Base-by-base conservation (phyloP, 179 eudicot genomes). In the Beta lomatogona region DNA sequence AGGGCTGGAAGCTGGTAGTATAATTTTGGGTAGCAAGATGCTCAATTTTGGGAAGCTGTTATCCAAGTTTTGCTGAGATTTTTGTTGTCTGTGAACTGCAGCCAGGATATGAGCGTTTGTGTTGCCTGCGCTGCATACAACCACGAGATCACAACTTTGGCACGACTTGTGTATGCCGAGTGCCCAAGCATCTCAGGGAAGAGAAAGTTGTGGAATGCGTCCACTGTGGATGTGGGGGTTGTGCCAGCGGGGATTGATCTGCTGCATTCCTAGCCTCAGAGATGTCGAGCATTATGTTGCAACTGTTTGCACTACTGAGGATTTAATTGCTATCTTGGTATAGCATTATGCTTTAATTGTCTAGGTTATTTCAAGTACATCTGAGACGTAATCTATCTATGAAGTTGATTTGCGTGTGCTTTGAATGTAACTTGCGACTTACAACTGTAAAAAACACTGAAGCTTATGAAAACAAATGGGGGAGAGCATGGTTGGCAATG, bases 91-190 rank as follows among this genome's bases (percentile, higher is more conserved):
- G 2, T 55, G 74, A 13, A 41, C 11, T 88, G 87, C 97, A 93
- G 97, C 97, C 98, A 31, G 98, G 98, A 58, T 94, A 93, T 76
- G 97, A 93, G 86, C 91, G 98, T 45, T 89, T 94, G 4, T 94
- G 98, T 84, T 94, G 98, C 86, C 79, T 91, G 74, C 88, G 92
- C 69, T 94, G 98, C 91, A 94, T 92, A 78, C 98, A 94, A 84
- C 93, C 97, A 8, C 88, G 97, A 41, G 97, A 94, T 82, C 97
- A 94, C 79, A 94, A 93, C 88, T 94, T 91, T 82, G 93, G 91
- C 57, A 94, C 98, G 6, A 94, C 98, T 0, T 94, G 98, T 72
- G 97, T 93, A 6, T 94, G 98, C 79, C 85, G 97, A 80, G 98
- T 94, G 55, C 97, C 98, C 63, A 91, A 92, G 89, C 97, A 94